Percentiles rank a stretch among this genome's conserved stretches.
Conservation (phyloP, 441 rosid species). For the Populus tomentosa region DNA sequence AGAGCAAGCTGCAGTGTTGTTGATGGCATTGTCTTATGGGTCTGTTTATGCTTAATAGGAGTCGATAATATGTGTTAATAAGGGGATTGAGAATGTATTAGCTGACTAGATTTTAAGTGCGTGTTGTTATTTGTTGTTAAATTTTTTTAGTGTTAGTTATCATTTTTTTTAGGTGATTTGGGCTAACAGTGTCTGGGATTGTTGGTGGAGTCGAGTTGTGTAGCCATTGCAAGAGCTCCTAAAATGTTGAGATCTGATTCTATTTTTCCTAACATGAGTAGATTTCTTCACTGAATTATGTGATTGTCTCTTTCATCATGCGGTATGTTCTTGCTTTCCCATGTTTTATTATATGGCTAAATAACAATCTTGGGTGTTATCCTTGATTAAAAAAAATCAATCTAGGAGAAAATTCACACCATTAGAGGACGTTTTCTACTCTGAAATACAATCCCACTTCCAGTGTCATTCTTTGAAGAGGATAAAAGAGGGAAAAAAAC, state of each 20-base stretch:
- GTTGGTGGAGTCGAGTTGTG: neutral
- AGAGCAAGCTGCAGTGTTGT: conserved; percentile 83
- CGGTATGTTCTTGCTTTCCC: neutral
- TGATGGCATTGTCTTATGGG: conserved; percentile 85
- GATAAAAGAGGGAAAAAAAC: too few relatives aligned
- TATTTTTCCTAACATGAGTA: neutral
- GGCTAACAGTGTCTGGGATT: neutral
- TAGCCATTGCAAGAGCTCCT: too few relatives aligned
- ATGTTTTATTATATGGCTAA: neutral
- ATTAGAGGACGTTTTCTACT: neutral
- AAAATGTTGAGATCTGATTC: too few relatives aligned
- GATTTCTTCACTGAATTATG: neutral
- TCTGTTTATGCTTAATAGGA: conserved; percentile 55
- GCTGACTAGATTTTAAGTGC: conserved; percentile 19
- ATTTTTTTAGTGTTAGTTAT: neutral
- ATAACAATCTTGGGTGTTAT: too few relatives aligned
- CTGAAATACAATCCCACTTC: neutral
- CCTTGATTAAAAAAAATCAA: too few relatives aligned
- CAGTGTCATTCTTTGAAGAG: neutral
- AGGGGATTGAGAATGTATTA: conserved; percentile 3
- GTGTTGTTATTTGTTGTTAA: neutral
- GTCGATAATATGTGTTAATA: neutral
- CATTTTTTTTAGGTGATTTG: neutral
- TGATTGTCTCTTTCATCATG: neutral
- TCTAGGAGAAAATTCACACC: neutral